Conservation (phyloP, 2,329 filamentous ascomycete genomes). For the Stemphylium beticola region DNA sequence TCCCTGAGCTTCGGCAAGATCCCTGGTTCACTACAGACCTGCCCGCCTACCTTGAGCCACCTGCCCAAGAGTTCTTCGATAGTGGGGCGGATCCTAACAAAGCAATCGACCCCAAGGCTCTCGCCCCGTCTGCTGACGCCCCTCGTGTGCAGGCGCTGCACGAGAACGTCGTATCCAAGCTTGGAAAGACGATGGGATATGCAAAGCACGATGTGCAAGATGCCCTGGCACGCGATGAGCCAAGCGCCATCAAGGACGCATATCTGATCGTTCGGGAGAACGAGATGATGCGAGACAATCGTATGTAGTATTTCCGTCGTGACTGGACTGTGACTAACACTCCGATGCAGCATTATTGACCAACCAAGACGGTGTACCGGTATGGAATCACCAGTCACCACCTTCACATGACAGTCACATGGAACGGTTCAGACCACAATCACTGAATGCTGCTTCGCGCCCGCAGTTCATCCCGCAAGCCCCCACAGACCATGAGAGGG, state of each 20-base stretch:
- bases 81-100: conserved; percentile 94
- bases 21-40: conserved; percentile 92
- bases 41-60: conserved; percentile 83
- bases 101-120: conserved; percentile 81
- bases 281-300: conserved; percentile 93
- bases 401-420: conserved; percentile 56
- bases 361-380: conserved; percentile 55
- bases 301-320: conserved; percentile 62
- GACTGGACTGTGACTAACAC: conserved; percentile 20
- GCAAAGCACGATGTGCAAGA: conserved; percentile 94
- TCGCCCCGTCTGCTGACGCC: conserved; percentile 73
- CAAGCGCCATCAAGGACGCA: conserved; percentile 97
- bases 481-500: conserved; percentile 46
- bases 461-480: conserved; percentile 39
- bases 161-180: conserved; percentile 89
- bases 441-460: conserved; percentile 39
- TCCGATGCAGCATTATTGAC: conserved; percentile 59
- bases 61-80: conserved; percentile 89
- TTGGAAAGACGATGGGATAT: conserved; percentile 98
- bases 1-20: conserved; percentile 90
- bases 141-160: conserved; percentile 89
- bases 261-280: conserved; percentile 98
- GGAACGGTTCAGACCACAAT: conserved; percentile 41
- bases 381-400: conserved; percentile 62
- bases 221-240: conserved; percentile 87